phyloP scores from a whole-genome alignment of 2,329 filamentous ascomycete genomes.

The Dactylellina cionopaga region DNA sequence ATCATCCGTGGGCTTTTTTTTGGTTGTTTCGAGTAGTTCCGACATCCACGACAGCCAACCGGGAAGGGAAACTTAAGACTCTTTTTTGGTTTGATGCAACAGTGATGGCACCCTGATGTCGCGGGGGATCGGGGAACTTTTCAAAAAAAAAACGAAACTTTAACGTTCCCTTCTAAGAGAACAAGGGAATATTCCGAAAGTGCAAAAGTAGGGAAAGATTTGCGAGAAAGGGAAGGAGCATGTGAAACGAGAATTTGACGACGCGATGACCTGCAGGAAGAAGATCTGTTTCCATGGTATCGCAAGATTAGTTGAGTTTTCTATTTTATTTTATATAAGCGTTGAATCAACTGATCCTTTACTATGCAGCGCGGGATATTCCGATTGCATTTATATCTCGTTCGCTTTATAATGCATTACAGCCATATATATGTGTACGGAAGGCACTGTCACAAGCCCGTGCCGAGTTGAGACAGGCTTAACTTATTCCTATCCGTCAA shows the following conservation, averaged over 20 bases:
- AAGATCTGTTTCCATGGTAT: constrained; percentile 21
- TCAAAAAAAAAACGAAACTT: not conserved
- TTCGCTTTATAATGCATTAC: too few relatives aligned
- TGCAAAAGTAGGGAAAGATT: constrained; percentile 15
- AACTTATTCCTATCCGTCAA: too few relatives aligned
- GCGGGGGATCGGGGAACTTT: not conserved
- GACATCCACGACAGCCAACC: constrained; percentile 27
- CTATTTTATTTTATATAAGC: too few relatives aligned
- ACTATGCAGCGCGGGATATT: too few relatives aligned
- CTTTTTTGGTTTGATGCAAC: too few relatives aligned
- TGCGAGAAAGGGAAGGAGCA: constrained; percentile 26
- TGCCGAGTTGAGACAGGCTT: too few relatives aligned
- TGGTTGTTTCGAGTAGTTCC: constrained; percentile 18
- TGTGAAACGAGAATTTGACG: constrained; percentile 27
- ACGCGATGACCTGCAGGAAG: constrained; percentile 21
- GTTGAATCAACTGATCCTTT: too few relatives aligned
- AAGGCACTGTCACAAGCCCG: too few relatives aligned
- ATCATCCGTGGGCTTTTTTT: constrained; percentile 12
- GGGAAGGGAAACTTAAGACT: constrained; percentile 29
- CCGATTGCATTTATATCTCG: too few relatives aligned
- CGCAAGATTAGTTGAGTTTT: constrained; percentile 19
- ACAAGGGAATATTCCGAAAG: too few relatives aligned
- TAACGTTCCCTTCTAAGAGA: not conserved
- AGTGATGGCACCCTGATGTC: not conserved
- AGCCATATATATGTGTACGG: too few relatives aligned